These are phyloP conservation scores for Cubamyces sp. DNA, from an alignment of 768 basidiomycete genomes.

Conservation along the genomic window DNA sequence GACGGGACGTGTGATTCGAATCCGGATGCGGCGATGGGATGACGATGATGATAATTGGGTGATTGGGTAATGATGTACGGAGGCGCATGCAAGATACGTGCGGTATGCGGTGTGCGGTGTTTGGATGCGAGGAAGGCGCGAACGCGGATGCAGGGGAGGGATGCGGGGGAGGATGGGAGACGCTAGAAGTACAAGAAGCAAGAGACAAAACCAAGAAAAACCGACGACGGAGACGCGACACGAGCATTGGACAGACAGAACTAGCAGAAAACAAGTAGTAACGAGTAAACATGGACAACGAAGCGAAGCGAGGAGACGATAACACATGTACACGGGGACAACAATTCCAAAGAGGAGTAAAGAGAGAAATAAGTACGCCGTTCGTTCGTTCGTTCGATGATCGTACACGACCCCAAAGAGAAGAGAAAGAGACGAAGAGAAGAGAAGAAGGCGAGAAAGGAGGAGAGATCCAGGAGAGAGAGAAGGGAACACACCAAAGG, in stretches of 20 bases:
- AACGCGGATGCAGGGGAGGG: no score
- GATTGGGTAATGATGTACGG: no score
- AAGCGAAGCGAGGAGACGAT: no score
- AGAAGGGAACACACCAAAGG: neutral
- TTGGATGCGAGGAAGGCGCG: no score
- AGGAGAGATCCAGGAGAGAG: neutral
- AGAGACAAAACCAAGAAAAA: constrained; percentile 21
- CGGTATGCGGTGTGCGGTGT: no score
- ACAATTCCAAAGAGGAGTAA: neutral
- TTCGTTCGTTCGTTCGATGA: constrained; percentile 2
- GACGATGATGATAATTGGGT: no score
- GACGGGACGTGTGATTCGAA: no score
- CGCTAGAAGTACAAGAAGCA: no score
- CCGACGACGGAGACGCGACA: no score
- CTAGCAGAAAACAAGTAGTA: constrained; percentile 11
- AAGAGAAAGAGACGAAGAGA: neutral
- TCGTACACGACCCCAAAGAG: constrained; percentile 17
- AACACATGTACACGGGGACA: no score
- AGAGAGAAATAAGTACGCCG: constrained; percentile 14
- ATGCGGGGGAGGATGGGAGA: constrained; percentile 1
- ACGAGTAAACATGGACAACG: constrained; percentile 26
- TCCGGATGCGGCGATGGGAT: no score
- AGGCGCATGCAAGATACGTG: no score
- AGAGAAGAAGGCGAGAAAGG: neutral
- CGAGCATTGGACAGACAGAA: constrained; percentile 15